Evolutionary conservation across 148 eudicot species (phyloP).

Genomic region (Oxyria digyna): DNA sequence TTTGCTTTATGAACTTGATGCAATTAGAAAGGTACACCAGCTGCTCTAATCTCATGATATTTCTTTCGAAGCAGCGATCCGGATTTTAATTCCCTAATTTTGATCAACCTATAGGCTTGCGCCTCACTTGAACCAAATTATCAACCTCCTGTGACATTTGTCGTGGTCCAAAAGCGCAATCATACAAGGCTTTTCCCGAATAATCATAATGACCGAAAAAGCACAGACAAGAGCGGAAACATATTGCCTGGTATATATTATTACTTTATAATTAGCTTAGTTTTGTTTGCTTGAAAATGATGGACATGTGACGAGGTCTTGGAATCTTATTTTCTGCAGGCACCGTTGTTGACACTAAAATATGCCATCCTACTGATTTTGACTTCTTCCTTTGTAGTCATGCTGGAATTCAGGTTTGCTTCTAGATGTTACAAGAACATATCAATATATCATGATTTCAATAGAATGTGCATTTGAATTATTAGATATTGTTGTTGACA

Average conservation of each 20-base stretch:
- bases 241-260: slow-evolving; percentile 55
- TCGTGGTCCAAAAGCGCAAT: slow-evolving; percentile 90
- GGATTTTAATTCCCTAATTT: not conserved
- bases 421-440: not conserved
- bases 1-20: slow-evolving; percentile 81
- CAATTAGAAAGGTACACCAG: slow-evolving; percentile 64
- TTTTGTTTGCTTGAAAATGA: not conserved
- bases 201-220: slow-evolving; percentile 57
- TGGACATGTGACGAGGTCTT: not conserved
- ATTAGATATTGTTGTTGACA: slow-evolving; percentile 11
- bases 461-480: not conserved
- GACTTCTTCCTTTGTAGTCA: slow-evolving; percentile 76
- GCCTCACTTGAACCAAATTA: slow-evolving; percentile 74
- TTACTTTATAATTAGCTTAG: not conserved
- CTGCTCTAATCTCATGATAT: not conserved
- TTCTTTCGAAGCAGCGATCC: not conserved
- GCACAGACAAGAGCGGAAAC: slow-evolving; percentile 76
- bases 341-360: slow-evolving; percentile 64
- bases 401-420: slow-evolving; percentile 76
- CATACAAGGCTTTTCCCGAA: slow-evolving; percentile 74
- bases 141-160: slow-evolving; percentile 83
- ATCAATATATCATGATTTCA: not conserved
- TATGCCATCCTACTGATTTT: slow-evolving; percentile 80
- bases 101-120: slow-evolving; percentile 46
- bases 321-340: slow-evolving; percentile 22